Evolutionary conservation across 345 rosid genomes (phyloP).

Genomic region (Trapa incisa): DNA sequence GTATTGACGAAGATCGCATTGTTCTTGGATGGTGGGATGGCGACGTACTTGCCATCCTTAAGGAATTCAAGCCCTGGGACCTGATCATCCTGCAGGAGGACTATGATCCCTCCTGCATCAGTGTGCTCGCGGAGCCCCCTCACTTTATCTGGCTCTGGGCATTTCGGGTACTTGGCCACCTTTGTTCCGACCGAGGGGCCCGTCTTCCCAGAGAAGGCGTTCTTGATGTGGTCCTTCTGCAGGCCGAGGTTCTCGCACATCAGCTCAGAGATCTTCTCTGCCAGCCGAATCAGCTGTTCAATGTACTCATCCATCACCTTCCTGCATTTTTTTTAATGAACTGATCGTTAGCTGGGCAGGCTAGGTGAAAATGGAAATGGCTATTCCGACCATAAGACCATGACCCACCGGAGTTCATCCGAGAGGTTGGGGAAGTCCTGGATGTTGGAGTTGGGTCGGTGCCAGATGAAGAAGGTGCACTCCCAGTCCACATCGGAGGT

Average conservation of each 20-base stretch:
- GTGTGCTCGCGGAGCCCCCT: slow-evolving; percentile 83
- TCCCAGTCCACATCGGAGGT: slow-evolving; percentile 66
- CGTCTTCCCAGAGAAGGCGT: slow-evolving; percentile 40
- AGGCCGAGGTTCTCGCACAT: slow-evolving; percentile 73
- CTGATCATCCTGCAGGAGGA: slow-evolving; percentile 72
- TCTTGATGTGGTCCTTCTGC: slow-evolving; percentile 30
- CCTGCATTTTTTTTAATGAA: slow-evolving; percentile 16
- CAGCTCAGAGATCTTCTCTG: slow-evolving; percentile 53
- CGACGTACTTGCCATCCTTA: slow-evolving; percentile 54
- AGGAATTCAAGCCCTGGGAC: slow-evolving; percentile 75
- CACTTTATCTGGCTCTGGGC: slow-evolving; percentile 61
- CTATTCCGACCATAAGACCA: background rate
- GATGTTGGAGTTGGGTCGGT: slow-evolving; percentile 60
- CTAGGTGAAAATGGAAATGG: background rate
- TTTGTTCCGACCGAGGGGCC: slow-evolving; percentile 82
- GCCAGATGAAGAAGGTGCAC: slow-evolving; percentile 63
- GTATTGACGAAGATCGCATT: slow-evolving; percentile 60
- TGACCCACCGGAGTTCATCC: slow-evolving; percentile 40
- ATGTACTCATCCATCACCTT: slow-evolving; percentile 63
- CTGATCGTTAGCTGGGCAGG: no score
- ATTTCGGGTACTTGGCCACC: slow-evolving; percentile 71
- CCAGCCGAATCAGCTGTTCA: slow-evolving; percentile 40
- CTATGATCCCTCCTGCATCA: slow-evolving; percentile 84
- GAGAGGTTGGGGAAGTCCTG: slow-evolving; percentile 40
- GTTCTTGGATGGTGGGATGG: slow-evolving; percentile 68